Percentiles rank a stretch among this genome's conserved stretches.
Conservation (phyloP, 1,139 yeast species). For the Suhomyces kunorum region DNA sequence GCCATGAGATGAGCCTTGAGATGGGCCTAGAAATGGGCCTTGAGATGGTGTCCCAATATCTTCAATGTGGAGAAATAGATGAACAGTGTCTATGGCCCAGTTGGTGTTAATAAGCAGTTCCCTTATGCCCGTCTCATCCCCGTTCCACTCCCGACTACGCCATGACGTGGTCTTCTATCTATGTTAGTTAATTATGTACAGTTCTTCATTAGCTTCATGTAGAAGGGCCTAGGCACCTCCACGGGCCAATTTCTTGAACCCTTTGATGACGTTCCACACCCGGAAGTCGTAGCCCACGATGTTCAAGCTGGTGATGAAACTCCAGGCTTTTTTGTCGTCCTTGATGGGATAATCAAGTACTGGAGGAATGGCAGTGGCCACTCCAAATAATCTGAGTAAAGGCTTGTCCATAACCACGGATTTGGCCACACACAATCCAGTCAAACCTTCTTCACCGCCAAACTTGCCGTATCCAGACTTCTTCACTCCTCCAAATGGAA, state of each 20-base stretch:
- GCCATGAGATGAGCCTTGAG: no score
- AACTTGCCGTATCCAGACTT: constrained; percentile 96
- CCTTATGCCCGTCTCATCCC: no score
- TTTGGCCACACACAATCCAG: constrained; percentile 84
- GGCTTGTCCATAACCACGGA: constrained; percentile 83
- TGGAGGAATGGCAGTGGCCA: constrained; percentile 81
- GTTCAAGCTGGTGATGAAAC: constrained; percentile 76
- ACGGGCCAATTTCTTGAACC: constrained; percentile 43
- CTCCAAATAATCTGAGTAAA: constrained; percentile 54
- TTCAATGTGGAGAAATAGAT: no score
- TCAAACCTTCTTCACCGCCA: constrained; percentile 94
- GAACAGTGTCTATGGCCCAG: background rate
- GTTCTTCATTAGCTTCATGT: constrained; percentile 1
- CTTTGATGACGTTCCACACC: constrained; percentile 58
- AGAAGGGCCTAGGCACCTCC: constrained; percentile 24
- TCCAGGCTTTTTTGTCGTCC: constrained; percentile 83
- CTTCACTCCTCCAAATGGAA: constrained; percentile 78
- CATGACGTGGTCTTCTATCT: constrained; percentile 2
- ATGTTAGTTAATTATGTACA: constrained; percentile 5
- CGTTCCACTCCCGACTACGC: no score
- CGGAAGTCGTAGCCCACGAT: constrained; percentile 84
- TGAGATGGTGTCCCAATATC: no score
- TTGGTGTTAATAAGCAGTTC: no score
- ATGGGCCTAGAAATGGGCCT: no score
- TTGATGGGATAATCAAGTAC: constrained; percentile 89